Evolutionary conservation across 805 yeast species (phyloP).

Genomic region (Debaryomyces prosopidis): DNA sequence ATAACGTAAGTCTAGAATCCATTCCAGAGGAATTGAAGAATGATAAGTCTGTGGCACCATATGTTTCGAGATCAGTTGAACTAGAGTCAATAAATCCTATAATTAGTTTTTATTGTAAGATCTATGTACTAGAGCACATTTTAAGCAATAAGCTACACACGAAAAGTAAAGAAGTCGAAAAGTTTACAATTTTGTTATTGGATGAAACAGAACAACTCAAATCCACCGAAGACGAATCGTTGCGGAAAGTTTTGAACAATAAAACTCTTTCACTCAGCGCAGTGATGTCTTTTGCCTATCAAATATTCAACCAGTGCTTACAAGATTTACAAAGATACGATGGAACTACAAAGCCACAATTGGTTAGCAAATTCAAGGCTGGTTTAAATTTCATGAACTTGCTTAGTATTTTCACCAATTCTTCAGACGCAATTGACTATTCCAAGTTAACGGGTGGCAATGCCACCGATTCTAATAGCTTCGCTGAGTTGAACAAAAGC

Average conservation of each 20-base stretch:
- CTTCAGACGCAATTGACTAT: conserved; percentile 28
- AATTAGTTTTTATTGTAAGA: conserved; percentile 68
- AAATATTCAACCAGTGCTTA: conserved; percentile 33
- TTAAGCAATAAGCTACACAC: conserved; percentile 61
- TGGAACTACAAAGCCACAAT: conserved; percentile 25
- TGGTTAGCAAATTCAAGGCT: conserved; percentile 36
- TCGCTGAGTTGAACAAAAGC: conserved; percentile 27
- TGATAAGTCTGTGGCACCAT: conserved; percentile 44
- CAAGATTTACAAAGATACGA: conserved; percentile 21
- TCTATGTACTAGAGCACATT: conserved; percentile 72
- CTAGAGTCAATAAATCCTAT: conserved; percentile 59
- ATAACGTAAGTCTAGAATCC: conserved; percentile 1
- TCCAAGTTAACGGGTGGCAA: conserved; percentile 36
- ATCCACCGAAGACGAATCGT: conserved; percentile 37
- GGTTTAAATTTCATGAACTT: conserved; percentile 34
- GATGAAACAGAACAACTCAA: conserved; percentile 70
- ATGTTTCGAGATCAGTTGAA: conserved; percentile 57
- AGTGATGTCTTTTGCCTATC: conserved; percentile 34
- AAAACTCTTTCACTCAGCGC: conserved; percentile 46
- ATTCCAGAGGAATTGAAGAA: conserved; percentile 28
- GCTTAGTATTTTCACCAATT: conserved; percentile 24
- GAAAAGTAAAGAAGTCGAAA: conserved; percentile 53
- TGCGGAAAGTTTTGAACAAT: conserved; percentile 55
- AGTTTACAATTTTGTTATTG: conserved; percentile 59
- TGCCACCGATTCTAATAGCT: conserved; percentile 21